These are phyloP conservation scores for Microbotryum intermedium DNA, from an alignment of 1,284 basidiomycete species.

Conservation along the genomic window DNA sequence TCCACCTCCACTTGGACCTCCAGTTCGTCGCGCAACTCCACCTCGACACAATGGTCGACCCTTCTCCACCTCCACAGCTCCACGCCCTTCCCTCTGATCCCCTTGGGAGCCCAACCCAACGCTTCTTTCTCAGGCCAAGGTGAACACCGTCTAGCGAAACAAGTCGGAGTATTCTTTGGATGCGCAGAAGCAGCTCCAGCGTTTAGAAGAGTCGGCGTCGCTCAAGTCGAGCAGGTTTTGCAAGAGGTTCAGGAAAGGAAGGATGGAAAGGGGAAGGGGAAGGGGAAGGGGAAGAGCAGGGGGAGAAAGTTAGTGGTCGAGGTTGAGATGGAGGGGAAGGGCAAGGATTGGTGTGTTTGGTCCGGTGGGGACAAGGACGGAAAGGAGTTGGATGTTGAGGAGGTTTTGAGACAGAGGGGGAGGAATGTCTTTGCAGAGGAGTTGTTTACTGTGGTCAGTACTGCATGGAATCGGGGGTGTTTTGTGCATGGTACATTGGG, in stretches of 20 bases:
- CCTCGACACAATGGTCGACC: conserved; percentile 17
- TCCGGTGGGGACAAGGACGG: not conserved
- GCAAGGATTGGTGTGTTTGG: conserved; percentile 1
- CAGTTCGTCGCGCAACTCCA: not conserved
- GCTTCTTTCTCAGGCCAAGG: conserved; percentile 20
- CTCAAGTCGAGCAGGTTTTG: conserved; percentile 11
- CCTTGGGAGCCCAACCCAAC: conserved; percentile 17
- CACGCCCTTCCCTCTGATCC: conserved; percentile 6
- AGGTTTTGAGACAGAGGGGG: not conserved
- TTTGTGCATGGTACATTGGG: not conserved
- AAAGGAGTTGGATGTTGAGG: not conserved
- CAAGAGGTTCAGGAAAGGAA: not conserved
- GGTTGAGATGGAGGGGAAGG: not conserved
- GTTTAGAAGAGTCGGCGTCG: conserved; percentile 9
- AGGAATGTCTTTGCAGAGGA: conserved; percentile 23
- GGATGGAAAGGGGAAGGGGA: conserved; percentile 7
- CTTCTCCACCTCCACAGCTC: conserved; percentile 15
- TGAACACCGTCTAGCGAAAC: conserved; percentile 8
- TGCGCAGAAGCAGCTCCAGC: conserved; percentile 13
- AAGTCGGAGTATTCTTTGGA: conserved; percentile 24
- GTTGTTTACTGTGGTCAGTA: conserved; percentile 21
- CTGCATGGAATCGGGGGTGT: not conserved
- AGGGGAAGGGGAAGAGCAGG: not conserved
- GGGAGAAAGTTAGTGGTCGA: conserved; percentile 12
- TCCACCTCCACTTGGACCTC: not conserved